Base-by-base conservation (phyloP, 371 early-diverging fungal genomes). In the Rhizopus microsporus region DNA sequence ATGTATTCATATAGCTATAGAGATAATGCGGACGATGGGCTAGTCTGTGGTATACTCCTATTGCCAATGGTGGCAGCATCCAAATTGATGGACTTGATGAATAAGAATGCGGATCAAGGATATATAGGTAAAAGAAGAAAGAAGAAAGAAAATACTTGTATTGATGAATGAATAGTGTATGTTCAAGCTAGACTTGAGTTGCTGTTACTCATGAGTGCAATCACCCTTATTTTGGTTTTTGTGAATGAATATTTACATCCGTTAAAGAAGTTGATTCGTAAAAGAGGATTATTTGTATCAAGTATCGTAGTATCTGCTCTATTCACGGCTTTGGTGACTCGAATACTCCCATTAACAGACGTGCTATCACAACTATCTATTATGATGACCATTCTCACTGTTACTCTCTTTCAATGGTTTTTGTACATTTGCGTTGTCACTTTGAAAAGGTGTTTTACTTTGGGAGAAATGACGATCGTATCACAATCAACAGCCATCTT, bases 381-480 rank as follows among this genome's bases (percentile, higher is more conserved):
- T 3, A 23, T 43, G 0, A 62, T 71, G 55, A 72, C 67, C 8
- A 60, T 71, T 23, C 32, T 73, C 2, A 56, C 73, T 0, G 45
- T 77, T 40, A 63, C 60, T 0, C 57, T 65, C 15, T 77, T 77
- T 55, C 77, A 75, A 57, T 72, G 75, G 70, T 63, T 70, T 10
- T 54, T 80, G 2, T 80, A 80, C 59, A 62, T 75, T 12, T 71
- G 75, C 15, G 72, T 69, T 1, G 74, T 73, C 0, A 71, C 74
- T 3, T 53, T 78, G 10, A 72, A 79, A 29, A 74, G 75, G 8
- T 81, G 81, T 39, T 89, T 90, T 64, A 88, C 91, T 0, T 67
- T 84, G 50, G 88, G 89, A 1, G 91, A 90, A 63, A 75, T 87
- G 71, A 78, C 80, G 15, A 67, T 90, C 7, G 56, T 88, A n/a